Conservation (phyloP, 495 filamentous ascomycete genomes). For the Xeromyces bisporus region DNA sequence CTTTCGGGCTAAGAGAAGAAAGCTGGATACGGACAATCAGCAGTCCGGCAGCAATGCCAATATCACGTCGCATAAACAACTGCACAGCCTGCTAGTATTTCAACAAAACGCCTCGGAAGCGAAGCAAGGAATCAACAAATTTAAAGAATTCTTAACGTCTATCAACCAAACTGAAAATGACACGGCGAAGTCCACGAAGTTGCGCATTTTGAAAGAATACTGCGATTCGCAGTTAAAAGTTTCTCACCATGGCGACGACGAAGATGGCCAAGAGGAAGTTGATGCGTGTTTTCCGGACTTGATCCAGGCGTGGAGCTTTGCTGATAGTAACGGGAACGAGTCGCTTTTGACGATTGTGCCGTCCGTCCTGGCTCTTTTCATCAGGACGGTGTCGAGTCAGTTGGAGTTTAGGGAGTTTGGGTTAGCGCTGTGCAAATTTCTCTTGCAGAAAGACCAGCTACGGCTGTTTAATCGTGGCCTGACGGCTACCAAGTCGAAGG, state of each 20-base stretch:
- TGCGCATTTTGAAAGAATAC: conserved; percentile 52
- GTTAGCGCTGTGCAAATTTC: conserved; percentile 49
- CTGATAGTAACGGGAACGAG: conserved; percentile 53
- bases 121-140: conserved; percentile 54
- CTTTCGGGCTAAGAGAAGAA: conserved; percentile 25
- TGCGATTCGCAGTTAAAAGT: conserved; percentile 53
- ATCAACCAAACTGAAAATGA: conserved; percentile 38
- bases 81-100: conserved; percentile 47
- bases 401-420: conserved; percentile 58
- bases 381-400: conserved; percentile 51
- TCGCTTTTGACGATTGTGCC: conserved; percentile 55
- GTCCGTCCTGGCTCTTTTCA: conserved; percentile 56
- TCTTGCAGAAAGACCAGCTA: conserved; percentile 56
- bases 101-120: conserved; percentile 41
- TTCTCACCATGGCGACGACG: conserved; percentile 33
- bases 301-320: conserved; percentile 65
- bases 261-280: conserved; percentile 39
- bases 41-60: conserved; percentile 17
- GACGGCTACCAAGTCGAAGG: conserved; percentile 55
- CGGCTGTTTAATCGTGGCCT: conserved; percentile 56
- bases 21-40: conserved; percentile 14
- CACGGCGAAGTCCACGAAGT: conserved; percentile 30
- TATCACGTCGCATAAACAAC: conserved; percentile 40
- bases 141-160: conserved; percentile 58
- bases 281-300: conserved; percentile 51